A percentile compares a stretch with the other conserved stretches of the same genome.
These are phyloP conservation scores for Aspergillus tanneri DNA, from an alignment of 2,329 filamentous ascomycete genomes.

Conservation along the genomic window DNA sequence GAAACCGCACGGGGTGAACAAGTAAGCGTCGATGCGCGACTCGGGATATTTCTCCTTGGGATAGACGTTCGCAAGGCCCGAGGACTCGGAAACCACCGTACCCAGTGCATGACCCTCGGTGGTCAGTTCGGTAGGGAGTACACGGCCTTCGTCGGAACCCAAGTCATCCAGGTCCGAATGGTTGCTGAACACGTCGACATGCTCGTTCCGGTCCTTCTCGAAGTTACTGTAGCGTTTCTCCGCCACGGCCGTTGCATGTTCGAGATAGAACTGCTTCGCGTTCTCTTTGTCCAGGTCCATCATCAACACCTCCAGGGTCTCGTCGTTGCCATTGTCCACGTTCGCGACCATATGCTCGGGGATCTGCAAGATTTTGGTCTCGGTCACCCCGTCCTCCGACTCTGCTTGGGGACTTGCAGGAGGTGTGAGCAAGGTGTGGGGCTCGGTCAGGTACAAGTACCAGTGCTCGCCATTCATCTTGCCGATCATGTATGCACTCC, in stretches of 20 bases:
- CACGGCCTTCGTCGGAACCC: constrained; percentile 50
- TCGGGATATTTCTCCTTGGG: constrained; percentile 84
- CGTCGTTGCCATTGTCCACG: constrained; percentile 42
- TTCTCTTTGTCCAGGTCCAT: constrained; percentile 66
- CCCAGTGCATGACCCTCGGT: constrained; percentile 94
- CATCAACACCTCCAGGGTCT: constrained; percentile 64
- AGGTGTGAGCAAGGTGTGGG: constrained; percentile 74
- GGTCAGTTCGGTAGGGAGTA: constrained; percentile 70
- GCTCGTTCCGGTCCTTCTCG: constrained; percentile 60
- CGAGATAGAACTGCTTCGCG: constrained; percentile 68
- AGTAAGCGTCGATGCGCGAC: constrained; percentile 88
- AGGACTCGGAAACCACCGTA: constrained; percentile 85
- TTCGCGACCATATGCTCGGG: constrained; percentile 40
- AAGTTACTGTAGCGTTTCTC: constrained; percentile 74
- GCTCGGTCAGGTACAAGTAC: constrained; percentile 96
- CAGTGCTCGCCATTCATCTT: constrained; percentile 99
- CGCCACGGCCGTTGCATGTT: constrained; percentile 85
- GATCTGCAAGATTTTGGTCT: constrained; percentile 60
- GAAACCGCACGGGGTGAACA: constrained; percentile 95
- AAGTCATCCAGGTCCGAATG: constrained; percentile 62
- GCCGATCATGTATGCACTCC: constrained; percentile 98
- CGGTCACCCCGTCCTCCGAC: constrained; percentile 52
- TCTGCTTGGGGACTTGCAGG: constrained; percentile 68
- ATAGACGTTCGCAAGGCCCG: constrained; percentile 86
- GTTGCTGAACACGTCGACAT: constrained; percentile 75